phyloP scores from a whole-genome alignment of 129 eudicot species.

The Sambucus nigra region DNA sequence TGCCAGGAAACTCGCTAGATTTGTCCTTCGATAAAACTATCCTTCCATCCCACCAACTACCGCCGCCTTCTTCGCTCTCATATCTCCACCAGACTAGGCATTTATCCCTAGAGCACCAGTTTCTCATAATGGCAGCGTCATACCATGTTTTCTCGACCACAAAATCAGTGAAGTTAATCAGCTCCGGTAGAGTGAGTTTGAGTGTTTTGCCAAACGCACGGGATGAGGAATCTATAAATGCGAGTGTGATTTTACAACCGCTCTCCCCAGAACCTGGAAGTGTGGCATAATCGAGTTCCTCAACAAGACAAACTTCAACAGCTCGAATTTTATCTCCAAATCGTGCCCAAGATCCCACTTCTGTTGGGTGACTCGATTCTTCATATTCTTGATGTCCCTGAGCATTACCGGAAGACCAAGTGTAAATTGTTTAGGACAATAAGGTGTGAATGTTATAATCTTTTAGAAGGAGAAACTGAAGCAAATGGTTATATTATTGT shows the following conservation, averaged over 20 bases:
- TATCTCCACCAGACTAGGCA: constrained; percentile 90
- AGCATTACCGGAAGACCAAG: constrained; percentile 7
- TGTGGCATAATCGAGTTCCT: constrained; percentile 34
- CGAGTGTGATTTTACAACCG: constrained; percentile 66
- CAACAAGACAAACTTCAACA: constrained; percentile 64
- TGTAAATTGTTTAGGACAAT: not conserved
- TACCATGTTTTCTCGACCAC: constrained; percentile 73
- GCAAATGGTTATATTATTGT: no score
- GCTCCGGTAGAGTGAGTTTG: constrained; percentile 60
- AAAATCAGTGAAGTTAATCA: constrained; percentile 62
- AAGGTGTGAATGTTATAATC: not conserved
- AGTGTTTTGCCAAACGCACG: constrained; percentile 32
- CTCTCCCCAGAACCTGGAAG: constrained; percentile 80
- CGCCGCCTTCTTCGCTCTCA: constrained; percentile 52
- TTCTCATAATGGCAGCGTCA: constrained; percentile 56
- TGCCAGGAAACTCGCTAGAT: constrained; percentile 49
- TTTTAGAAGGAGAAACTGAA: no score
- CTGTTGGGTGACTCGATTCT: constrained; percentile 7
- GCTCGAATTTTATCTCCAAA: constrained; percentile 29
- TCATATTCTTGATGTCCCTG: constrained; percentile 83
- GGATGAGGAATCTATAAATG: constrained; percentile 41
- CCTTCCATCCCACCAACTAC: constrained; percentile 58
- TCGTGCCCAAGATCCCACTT: constrained; percentile 47
- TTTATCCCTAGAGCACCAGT: constrained; percentile 54
- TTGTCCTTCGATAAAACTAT: constrained; percentile 35